Base-by-base conservation (phyloP, 306 rosid species). In the Lotus japonicus region DNA sequence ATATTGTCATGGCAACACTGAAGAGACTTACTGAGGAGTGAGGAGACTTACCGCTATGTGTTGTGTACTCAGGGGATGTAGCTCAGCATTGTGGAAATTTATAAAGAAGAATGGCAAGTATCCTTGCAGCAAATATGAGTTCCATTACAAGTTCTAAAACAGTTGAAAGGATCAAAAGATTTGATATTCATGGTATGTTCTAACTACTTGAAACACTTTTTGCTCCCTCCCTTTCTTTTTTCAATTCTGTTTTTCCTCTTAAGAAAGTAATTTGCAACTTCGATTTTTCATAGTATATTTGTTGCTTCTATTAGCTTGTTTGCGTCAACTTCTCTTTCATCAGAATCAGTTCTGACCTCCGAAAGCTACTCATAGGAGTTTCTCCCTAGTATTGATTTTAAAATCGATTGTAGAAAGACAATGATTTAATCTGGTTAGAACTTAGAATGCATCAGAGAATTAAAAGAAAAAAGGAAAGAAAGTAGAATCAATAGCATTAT, bases 81-180 rank as follows among this genome's bases (percentile, higher is more conserved):
- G 42, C 66, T 74, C 70, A 33, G 17, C 71, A 64, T 50, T 68
- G 26, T 28, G 52, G 70, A 79, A 73, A 59, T 71, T 54, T 31
- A 21, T 38, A 35, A 55, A 65, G 62, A 77, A 81, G 59, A 56
- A 87, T 84, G 92, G 68, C 80, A 10, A 33, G 62, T 77, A 68
- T 73, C 57, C 64, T 89, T 46, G 79, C 81, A 19, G 80, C 87
- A 41, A 83, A 81, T 61, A 58, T 76, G 46, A 81, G 80, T 71
- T 82, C 80, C 54, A 78, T 56, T 55, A 23, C 73, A 42, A 70
- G 64, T 68, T 82, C 79, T 48, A 72, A 62, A 41, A 54, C 79
- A 11, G 52, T 44, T 48, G 53, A 72, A 62, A 71, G 60, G 23
- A 56, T 56, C 14, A 61, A 58, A 44, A 79, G 19, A 64, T 60